Conservation (phyloP, 2,329 filamentous ascomycete species). For the Daldinia sp. region DNA sequence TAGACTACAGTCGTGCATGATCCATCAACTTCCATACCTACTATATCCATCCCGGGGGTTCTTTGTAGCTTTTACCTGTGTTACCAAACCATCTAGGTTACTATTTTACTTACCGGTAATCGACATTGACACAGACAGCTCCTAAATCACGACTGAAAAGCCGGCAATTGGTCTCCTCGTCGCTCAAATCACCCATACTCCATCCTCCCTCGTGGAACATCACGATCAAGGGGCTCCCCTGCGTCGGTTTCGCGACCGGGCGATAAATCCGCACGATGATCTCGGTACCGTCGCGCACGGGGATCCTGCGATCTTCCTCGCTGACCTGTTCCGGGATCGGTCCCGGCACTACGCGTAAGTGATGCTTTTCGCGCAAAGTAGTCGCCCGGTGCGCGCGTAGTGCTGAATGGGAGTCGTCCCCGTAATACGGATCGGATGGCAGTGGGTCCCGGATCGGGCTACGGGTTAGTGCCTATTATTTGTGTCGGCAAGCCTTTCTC, state of each 20-base stretch:
- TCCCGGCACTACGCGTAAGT: slow-evolving; percentile 41
- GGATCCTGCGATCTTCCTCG: slow-evolving; percentile 46
- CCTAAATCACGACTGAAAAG: slow-evolving; percentile 46
- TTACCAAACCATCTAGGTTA: not conserved
- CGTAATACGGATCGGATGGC: slow-evolving; percentile 40
- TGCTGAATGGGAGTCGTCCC: slow-evolving; percentile 31
- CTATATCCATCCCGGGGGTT: not conserved
- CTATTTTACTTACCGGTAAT: slow-evolving; percentile 47
- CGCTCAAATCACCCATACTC: slow-evolving; percentile 46
- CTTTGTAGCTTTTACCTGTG: not conserved
- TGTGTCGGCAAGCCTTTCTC: not conserved
- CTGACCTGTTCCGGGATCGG: slow-evolving; percentile 40
- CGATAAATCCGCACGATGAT: slow-evolving; percentile 47
- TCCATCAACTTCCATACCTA: not conserved
- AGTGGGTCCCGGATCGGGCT: slow-evolving; percentile 36
- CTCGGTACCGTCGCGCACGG: slow-evolving; percentile 46
- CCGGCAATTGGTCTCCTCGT: slow-evolving; percentile 46
- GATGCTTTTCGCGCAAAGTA: slow-evolving; percentile 42
- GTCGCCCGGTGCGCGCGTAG: slow-evolving; percentile 38
- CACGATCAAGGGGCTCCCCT: slow-evolving; percentile 45
- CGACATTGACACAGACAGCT: slow-evolving; percentile 53
- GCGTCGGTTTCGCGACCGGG: slow-evolving; percentile 33
- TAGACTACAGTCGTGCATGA: slow-evolving; percentile 41
- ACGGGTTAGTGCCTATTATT: slow-evolving; percentile 32
- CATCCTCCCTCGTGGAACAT: slow-evolving; percentile 50